A percentile compares a stretch with the other conserved stretches of the same genome.
These are phyloP conservation scores for Diplogelasinospora grovesii DNA, from an alignment of 495 filamentous ascomycete genomes.

Conservation along the genomic window DNA sequence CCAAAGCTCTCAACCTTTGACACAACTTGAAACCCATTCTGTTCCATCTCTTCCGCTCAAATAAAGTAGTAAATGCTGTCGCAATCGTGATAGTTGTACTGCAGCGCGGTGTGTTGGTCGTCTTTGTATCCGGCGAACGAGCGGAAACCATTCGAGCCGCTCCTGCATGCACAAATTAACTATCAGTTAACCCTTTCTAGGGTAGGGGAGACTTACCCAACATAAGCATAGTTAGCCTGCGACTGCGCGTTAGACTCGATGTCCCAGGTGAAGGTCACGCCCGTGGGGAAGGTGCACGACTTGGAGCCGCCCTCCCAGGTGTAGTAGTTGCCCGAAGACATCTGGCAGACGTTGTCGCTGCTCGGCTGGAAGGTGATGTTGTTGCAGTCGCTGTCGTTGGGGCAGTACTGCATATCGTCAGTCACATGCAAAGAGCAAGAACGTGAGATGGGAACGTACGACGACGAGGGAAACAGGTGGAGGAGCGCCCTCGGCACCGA, in stretches of 20 bases:
- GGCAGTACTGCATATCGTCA: slow-evolving; percentile 8
- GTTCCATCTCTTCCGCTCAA: too few species aligned
- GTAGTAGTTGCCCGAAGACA: not conserved
- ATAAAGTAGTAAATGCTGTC: not conserved
- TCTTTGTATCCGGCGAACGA: slow-evolving; percentile 7
- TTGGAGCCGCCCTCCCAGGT: slow-evolving; percentile 6
- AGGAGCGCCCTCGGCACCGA: too few species aligned
- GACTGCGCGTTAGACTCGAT: slow-evolving; percentile 10
- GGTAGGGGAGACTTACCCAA: slow-evolving; percentile 8
- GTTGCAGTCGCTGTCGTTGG: slow-evolving; percentile 7
- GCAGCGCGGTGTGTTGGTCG: not conserved
- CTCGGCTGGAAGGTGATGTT: slow-evolving; percentile 1
- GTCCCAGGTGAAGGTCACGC: slow-evolving; percentile 11
- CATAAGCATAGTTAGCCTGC: slow-evolving; percentile 2
- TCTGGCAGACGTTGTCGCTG: slow-evolving; percentile 3
- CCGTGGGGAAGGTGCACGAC: slow-evolving; percentile 11
- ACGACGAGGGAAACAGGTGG: not conserved
- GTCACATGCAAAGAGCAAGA: not conserved
- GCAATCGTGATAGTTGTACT: not conserved
- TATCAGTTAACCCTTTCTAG: not conserved
- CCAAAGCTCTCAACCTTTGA: too few species aligned
- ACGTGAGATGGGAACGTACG: not conserved
- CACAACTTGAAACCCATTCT: too few species aligned
- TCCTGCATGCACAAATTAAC: not conserved
- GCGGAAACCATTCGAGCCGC: slow-evolving; percentile 1